Percentiles rank a stretch among this genome's conserved stretches.
phyloP scores from a whole-genome alignment of 202 grass and related monocot species.

The Hordeum pubiflorum region DNA sequence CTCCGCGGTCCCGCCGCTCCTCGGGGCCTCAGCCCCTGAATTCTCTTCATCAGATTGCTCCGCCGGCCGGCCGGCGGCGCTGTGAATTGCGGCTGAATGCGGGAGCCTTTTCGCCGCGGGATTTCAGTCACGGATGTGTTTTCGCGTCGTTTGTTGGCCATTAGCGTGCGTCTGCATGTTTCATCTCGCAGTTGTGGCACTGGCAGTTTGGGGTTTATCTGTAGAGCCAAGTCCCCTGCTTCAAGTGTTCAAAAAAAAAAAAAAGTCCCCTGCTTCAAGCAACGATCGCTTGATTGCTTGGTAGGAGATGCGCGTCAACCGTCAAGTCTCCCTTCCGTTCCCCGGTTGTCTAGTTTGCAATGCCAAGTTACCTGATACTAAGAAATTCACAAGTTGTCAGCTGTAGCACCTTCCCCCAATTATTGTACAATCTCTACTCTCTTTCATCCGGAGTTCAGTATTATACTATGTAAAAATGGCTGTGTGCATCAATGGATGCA shows the following conservation, averaged over 20 bases:
- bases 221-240: conserved; percentile 12
- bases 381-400: neutral
- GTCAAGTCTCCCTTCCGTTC: neutral
- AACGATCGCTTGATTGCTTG: conserved; percentile 18
- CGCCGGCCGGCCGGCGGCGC: neutral
- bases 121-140: neutral
- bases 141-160: neutral
- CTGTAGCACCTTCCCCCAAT: neutral
- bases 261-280: conserved; percentile 27
- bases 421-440: neutral
- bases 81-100: neutral
- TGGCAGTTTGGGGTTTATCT: neutral
- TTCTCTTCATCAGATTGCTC: neutral
- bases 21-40: neutral
- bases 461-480: neutral
- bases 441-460: neutral
- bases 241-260: too few species aligned
- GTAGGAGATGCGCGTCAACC: neutral
- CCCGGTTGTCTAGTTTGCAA: neutral
- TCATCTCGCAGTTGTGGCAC: neutral
- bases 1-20: neutral
- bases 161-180: neutral
- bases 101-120: neutral
- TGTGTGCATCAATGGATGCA: too few species aligned
- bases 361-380: neutral